Percentiles rank a stretch among this genome's conserved stretches.
phyloP scores from a whole-genome alignment of 2,329 filamentous ascomycete species.

The Spiromastix sp. region DNA sequence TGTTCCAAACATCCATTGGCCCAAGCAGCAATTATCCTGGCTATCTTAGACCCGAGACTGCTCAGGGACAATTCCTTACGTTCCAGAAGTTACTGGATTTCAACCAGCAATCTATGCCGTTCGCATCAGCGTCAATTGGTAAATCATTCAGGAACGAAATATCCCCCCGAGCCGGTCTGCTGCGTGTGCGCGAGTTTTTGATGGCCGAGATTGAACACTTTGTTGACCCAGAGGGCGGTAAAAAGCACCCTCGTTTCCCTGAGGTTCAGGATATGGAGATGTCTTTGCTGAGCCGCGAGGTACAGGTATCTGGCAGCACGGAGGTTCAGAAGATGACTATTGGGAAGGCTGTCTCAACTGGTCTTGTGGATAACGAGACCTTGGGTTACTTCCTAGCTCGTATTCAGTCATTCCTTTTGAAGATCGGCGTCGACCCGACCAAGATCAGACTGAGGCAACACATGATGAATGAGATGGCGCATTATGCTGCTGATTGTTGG shows the following conservation, averaged over 20 bases:
- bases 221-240: slow-evolving; percentile 86
- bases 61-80: slow-evolving; percentile 95
- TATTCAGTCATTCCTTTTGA: slow-evolving; percentile 81
- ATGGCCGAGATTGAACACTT: slow-evolving; percentile 99
- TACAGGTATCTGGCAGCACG: slow-evolving; percentile 80
- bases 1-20: slow-evolving; percentile 95
- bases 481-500: slow-evolving; percentile 97
- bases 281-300: slow-evolving; percentile 70
- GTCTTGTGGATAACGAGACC: slow-evolving; percentile 91
- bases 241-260: slow-evolving; percentile 82
- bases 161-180: slow-evolving; percentile 78
- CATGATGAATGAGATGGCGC: slow-evolving; percentile 83
- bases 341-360: slow-evolving; percentile 71
- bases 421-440: slow-evolving; percentile 72
- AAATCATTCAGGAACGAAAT: slow-evolving; percentile 99
- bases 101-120: slow-evolving; percentile 91
- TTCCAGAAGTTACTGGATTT: slow-evolving; percentile 94
- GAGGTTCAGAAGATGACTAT: slow-evolving; percentile 62
- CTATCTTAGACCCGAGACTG: slow-evolving; percentile 86
- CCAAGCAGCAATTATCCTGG: slow-evolving; percentile 79
- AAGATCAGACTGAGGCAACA: slow-evolving; percentile 97
- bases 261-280: slow-evolving; percentile 79
- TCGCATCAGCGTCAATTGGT: slow-evolving; percentile 92
- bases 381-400: slow-evolving; percentile 94
- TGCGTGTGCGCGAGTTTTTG: slow-evolving; percentile 91